Conservation (phyloP, 108 stramenopile genomes). For the Stephanodiscus minutulus region DNA sequence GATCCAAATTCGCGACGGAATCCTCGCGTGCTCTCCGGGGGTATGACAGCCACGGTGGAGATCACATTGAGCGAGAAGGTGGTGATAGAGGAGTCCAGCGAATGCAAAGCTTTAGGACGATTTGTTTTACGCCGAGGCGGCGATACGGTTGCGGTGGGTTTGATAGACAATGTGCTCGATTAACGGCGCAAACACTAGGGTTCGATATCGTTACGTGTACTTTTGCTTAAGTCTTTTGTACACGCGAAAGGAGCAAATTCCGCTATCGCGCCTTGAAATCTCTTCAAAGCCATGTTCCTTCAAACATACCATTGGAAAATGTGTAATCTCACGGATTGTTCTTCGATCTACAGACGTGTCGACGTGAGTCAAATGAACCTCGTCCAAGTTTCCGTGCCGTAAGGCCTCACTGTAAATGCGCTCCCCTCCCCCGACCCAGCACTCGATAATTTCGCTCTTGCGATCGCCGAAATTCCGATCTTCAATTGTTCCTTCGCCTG, state of each 20-base stretch:
- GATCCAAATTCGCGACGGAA: slow-evolving; percentile 24
- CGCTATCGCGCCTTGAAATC: slow-evolving; percentile 14
- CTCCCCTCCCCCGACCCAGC: slow-evolving; percentile 87
- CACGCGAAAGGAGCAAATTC: slow-evolving; percentile 26
- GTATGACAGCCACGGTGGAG: slow-evolving; percentile 68
- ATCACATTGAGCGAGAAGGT: slow-evolving; percentile 58
- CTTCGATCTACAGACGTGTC: slow-evolving; percentile 21
- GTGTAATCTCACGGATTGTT: slow-evolving; percentile 9
- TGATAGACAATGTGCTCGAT: slow-evolving; percentile 43
- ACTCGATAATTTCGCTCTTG: slow-evolving; percentile 30
- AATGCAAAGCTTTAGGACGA: slow-evolving; percentile 50
- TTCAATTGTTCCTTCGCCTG: slow-evolving; percentile 4
- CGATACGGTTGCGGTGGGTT: slow-evolving; percentile 49
- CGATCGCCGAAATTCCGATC: neutral
- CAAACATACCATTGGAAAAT: slow-evolving; percentile 32
- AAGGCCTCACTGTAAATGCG: slow-evolving; percentile 69
- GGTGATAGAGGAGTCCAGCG: slow-evolving; percentile 37
- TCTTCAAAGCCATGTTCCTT: slow-evolving; percentile 17
- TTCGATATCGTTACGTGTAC: neutral
- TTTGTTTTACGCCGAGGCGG: slow-evolving; percentile 53
- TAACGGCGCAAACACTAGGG: neutral
- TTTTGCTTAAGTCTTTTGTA: slow-evolving; percentile 6
- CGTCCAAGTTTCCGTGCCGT: slow-evolving; percentile 43
- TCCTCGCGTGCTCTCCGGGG: slow-evolving; percentile 69
- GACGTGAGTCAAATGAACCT: slow-evolving; percentile 66